Conservation (phyloP, 2,329 filamentous ascomycete genomes). For the Penicillium sp. region DNA sequence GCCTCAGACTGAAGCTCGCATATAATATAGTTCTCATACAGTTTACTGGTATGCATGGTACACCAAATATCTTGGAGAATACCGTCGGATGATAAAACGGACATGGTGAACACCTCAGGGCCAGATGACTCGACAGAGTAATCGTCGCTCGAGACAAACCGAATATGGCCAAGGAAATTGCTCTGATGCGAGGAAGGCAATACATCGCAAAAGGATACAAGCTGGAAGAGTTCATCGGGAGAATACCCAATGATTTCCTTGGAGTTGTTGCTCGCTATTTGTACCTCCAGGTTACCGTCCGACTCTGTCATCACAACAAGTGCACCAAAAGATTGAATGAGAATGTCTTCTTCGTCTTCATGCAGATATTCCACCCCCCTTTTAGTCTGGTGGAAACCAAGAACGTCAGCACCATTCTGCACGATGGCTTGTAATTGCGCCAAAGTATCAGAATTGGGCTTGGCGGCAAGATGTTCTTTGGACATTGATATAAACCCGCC, state of each 20-base stretch:
- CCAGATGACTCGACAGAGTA: slow-evolving; percentile 70
- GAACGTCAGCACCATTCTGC: slow-evolving; percentile 5
- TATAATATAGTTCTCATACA: slow-evolving; percentile 67
- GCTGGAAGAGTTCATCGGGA: slow-evolving; percentile 69
- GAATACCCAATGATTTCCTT: slow-evolving; percentile 69
- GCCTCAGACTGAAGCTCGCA: slow-evolving; percentile 82
- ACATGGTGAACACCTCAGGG: slow-evolving; percentile 78
- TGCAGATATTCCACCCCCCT: slow-evolving; percentile 7
- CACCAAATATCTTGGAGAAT: slow-evolving; percentile 73
- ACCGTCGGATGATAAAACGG: slow-evolving; percentile 57
- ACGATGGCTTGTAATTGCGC: neutral
- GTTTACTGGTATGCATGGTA: slow-evolving; percentile 72
- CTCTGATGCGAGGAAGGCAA: slow-evolving; percentile 77
- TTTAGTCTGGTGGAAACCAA: slow-evolving; percentile 4
- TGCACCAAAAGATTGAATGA: slow-evolving; percentile 74
- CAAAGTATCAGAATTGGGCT: neutral
- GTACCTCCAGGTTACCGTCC: slow-evolving; percentile 64
- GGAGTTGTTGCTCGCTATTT: slow-evolving; percentile 77
- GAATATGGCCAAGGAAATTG: slow-evolving; percentile 76
- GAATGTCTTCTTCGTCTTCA: slow-evolving; percentile 64
- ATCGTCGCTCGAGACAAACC: slow-evolving; percentile 78
- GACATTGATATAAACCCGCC: neutral
- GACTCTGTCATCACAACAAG: slow-evolving; percentile 68
- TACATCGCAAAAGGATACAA: slow-evolving; percentile 75
- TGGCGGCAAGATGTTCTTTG: neutral